phyloP scores from a whole-genome alignment of 1,284 basidiomycete genomes.

The Boletus smithii region DNA sequence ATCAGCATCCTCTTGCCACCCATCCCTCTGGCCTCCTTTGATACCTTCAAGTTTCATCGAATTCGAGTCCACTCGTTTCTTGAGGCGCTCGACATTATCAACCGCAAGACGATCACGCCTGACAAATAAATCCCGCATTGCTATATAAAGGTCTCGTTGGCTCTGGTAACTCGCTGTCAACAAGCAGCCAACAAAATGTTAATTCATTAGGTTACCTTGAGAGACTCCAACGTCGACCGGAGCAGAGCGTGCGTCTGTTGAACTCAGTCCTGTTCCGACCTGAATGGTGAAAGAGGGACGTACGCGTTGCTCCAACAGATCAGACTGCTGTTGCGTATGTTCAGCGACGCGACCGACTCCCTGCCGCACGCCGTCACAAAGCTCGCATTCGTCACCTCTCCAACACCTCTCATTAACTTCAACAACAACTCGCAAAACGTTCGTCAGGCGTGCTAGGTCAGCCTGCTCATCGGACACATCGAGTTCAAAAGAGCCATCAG shows the following conservation, averaged over 20 bases:
- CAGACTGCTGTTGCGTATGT: conserved; percentile 72
- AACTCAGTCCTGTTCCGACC: background rate
- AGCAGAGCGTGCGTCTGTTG: conserved; percentile 54
- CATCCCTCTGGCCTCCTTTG: conserved; percentile 66
- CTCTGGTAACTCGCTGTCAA: conserved; percentile 42
- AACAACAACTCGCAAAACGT: conserved; percentile 73
- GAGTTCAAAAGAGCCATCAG: conserved; percentile 20
- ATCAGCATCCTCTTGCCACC: conserved; percentile 82
- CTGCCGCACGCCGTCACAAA: conserved; percentile 75
- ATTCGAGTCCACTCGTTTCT: conserved; percentile 77
- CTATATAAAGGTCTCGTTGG: conserved; percentile 85
- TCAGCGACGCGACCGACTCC: conserved; percentile 68
- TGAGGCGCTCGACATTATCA: conserved; percentile 82
- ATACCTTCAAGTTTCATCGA: conserved; percentile 74
- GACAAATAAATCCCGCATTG: conserved; percentile 79
- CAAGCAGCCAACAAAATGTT: background rate
- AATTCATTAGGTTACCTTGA: conserved; percentile 56
- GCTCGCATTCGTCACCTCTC: conserved; percentile 76
- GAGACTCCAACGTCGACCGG: conserved; percentile 64
- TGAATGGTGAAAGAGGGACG: conserved; percentile 32
- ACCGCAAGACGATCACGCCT: conserved; percentile 80
- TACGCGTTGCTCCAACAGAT: conserved; percentile 76
- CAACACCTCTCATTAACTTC: conserved; percentile 77
- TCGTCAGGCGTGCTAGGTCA: conserved; percentile 77
- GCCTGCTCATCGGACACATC: conserved; percentile 50